Percentiles rank a stretch among this genome's conserved stretches.
Evolutionary conservation across 345 rosid genomes (phyloP).

Genomic region (Noccaea caerulescens): DNA sequence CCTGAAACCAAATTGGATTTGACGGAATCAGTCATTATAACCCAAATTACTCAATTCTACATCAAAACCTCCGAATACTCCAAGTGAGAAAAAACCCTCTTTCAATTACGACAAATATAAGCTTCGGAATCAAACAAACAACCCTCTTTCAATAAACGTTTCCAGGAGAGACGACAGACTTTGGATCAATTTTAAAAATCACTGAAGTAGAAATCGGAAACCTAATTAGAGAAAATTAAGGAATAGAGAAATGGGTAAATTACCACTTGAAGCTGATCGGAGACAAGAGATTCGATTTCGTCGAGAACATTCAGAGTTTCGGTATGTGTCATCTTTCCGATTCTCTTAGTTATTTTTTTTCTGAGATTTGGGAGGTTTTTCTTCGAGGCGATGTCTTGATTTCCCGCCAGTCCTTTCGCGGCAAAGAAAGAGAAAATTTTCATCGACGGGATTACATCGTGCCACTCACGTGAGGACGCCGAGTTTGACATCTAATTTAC

Average conservation of each 20-base stretch:
- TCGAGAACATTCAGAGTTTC: constrained; percentile 74
- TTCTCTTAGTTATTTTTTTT: neutral
- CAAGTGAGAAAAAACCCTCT: neutral
- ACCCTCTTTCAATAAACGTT: neutral
- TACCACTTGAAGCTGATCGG: constrained; percentile 87
- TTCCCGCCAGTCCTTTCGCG: constrained; percentile 55
- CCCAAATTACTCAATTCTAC: constrained; percentile 8
- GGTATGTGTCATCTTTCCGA: constrained; percentile 48
- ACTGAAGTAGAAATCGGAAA: constrained; percentile 24
- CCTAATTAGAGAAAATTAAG: constrained; percentile 13
- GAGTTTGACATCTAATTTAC: neutral
- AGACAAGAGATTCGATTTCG: constrained; percentile 73
- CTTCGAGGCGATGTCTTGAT: constrained; percentile 24
- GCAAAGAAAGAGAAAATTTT: neutral
- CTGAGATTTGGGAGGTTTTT: constrained; percentile 47
- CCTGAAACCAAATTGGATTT: constrained; percentile 53
- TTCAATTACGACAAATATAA: neutral
- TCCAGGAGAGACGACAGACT: neutral
- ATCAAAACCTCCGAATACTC: constrained; percentile 2
- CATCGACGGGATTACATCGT: constrained; percentile 6
- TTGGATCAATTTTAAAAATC: neutral
- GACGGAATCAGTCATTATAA: constrained; percentile 1
- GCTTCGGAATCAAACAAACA: constrained; percentile 13
- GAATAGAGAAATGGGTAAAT: neutral
- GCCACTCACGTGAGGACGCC: constrained; percentile 21